phyloP scores from a whole-genome alignment of 495 filamentous ascomycete species.

The Talaromyces thailandensis region DNA sequence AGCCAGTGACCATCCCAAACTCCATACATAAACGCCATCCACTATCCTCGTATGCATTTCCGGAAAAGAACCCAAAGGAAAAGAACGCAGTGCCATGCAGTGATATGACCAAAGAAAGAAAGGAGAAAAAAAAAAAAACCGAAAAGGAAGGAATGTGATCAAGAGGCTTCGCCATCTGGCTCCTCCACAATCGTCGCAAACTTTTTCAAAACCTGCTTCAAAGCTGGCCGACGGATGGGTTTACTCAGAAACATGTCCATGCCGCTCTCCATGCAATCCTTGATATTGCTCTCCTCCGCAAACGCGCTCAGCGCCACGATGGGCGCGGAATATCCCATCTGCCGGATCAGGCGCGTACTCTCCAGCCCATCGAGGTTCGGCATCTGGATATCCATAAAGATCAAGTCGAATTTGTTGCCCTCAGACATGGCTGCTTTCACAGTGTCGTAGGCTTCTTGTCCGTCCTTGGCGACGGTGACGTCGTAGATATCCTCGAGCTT shows the following conservation, averaged over 20 bases:
- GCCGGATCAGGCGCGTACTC: conserved; percentile 76
- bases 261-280: conserved; percentile 68
- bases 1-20: background rate
- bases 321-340: conserved; percentile 79
- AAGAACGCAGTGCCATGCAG: background rate
- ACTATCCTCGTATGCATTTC: background rate
- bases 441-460: conserved; percentile 78
- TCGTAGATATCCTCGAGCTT: conserved; percentile 65
- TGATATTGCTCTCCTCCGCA: conserved; percentile 81
- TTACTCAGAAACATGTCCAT: conserved; percentile 72
- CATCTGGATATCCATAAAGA: conserved; percentile 97
- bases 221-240: conserved; percentile 71
- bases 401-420: conserved; percentile 64
- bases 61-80: background rate
- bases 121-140: background rate
- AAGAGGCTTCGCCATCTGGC: conserved; percentile 16
- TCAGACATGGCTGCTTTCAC: conserved; percentile 76
- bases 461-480: conserved; percentile 74
- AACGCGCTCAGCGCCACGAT: conserved; percentile 91
- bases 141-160: background rate
- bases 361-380: conserved; percentile 85
- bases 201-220: conserved; percentile 75
- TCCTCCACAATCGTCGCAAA: conserved; percentile 52
- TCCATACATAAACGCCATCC: background rate
- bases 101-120: background rate